phyloP scores from a whole-genome alignment of 2,329 filamentous ascomycete species.

The Colletotrichum sp. region DNA sequence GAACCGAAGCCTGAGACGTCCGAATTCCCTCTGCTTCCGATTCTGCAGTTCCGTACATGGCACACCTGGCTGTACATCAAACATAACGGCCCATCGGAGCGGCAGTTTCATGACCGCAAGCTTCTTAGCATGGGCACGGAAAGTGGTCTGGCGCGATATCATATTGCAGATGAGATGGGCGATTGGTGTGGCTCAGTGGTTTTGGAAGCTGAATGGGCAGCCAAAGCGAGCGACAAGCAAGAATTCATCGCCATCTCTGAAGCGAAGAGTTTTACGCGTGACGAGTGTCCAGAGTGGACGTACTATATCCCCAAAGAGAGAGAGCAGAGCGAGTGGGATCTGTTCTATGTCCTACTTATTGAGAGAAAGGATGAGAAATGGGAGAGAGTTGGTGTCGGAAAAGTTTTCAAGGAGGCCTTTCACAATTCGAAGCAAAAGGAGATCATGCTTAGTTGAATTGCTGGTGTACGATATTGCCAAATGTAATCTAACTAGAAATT shows the following conservation, averaged over 20 bases:
- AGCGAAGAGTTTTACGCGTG: conserved; percentile 33
- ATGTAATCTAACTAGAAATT: neutral
- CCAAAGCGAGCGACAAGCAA: neutral
- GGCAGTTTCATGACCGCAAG: neutral
- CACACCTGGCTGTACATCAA: conserved; percentile 24
- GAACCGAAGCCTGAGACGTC: neutral
- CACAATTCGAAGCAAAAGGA: conserved; percentile 26
- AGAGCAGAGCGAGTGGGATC: conserved; percentile 34
- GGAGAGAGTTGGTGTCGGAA: conserved; percentile 34
- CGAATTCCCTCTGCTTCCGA: conserved; percentile 20
- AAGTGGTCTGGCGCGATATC: conserved; percentile 24
- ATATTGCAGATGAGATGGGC: conserved; percentile 30
- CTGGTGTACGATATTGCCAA: neutral
- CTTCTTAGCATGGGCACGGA: neutral
- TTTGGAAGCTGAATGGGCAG: conserved; percentile 25
- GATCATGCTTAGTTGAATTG: conserved; percentile 24
- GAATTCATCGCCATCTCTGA: conserved; percentile 38
- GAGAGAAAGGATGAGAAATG: conserved; percentile 25
- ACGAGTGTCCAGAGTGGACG: conserved; percentile 35
- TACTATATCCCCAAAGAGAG: conserved; percentile 37
- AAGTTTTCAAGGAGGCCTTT: conserved; percentile 36
- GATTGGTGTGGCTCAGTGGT: conserved; percentile 37
- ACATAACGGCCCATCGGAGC: neutral
- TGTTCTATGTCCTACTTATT: conserved; percentile 37
- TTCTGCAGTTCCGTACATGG: conserved; percentile 37